A percentile compares a stretch with the other conserved stretches of the same genome.
phyloP scores from a whole-genome alignment of 75 land plant genomes.

The Cunninghamia lanceolata region DNA sequence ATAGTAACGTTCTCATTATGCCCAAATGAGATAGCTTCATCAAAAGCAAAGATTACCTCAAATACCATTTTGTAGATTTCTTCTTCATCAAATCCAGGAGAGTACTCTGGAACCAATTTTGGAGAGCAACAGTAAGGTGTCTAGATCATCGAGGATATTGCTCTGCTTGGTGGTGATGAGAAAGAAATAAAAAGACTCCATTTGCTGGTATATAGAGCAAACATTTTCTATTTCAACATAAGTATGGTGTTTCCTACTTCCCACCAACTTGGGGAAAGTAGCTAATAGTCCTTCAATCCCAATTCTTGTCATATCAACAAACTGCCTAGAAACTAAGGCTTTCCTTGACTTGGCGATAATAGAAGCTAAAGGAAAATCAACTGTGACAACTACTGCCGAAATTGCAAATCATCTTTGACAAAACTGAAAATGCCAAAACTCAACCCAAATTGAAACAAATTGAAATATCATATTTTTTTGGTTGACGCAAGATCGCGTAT shows the following conservation, averaged over 20 bases:
- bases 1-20: no score
- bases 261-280: constrained; percentile 95
- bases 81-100: constrained; percentile 82
- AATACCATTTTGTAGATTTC: constrained; percentile 77
- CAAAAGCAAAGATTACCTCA: constrained; percentile 96
- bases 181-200: constrained; percentile 75
- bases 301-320: constrained; percentile 89
- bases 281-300: constrained; percentile 96
- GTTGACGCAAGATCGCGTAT: no score
- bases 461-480: no score
- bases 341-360: constrained; percentile 62
- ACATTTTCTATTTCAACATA: constrained; percentile 98
- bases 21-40: no score
- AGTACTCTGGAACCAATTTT: constrained; percentile 96
- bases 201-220: constrained; percentile 97
- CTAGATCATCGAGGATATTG: constrained; percentile 97
- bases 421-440: no score
- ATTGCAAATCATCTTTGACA: no score
- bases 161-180: constrained; percentile 97
- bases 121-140: constrained; percentile 81
- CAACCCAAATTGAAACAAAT: no score
- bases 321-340: constrained; percentile 92
- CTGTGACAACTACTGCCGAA: no score
- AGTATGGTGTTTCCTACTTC: constrained; percentile 94
- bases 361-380: no score